These are phyloP conservation scores for Apiospora kogelbergensis DNA, from an alignment of 2,329 filamentous ascomycete genomes.

Conservation along the genomic window DNA sequence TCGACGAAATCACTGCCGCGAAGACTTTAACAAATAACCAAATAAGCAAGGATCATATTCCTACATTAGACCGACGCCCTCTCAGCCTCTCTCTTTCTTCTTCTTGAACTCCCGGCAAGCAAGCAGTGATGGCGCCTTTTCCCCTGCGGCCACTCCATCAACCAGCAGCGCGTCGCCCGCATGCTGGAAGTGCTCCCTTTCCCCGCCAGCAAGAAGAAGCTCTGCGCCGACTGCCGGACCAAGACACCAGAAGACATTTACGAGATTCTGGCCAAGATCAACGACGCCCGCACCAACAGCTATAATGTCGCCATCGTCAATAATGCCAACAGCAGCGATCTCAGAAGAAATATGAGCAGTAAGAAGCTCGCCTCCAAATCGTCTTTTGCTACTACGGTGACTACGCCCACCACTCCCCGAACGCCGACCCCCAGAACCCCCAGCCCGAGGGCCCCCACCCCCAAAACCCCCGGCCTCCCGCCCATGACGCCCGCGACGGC, in stretches of 20 bases:
- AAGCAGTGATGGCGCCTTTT: background rate
- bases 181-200: background rate
- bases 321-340: background rate
- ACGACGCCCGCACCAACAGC: background rate
- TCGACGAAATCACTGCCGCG: background rate
- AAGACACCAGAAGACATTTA: conserved; percentile 4
- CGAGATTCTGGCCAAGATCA: background rate
- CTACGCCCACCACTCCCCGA: background rate
- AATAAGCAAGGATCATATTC: background rate
- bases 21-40: background rate
- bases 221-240: conserved; percentile 12
- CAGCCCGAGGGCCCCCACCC: no score
- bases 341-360: background rate
- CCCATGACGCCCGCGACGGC: background rate
- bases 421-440: background rate
- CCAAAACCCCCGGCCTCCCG: background rate
- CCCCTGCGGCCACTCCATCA: background rate
- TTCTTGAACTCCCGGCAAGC: background rate
- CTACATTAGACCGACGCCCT: background rate
- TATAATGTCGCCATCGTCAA: no score
- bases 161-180: conserved; percentile 6
- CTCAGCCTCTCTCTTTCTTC: background rate
- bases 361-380: background rate
- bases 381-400: background rate
- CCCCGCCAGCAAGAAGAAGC: conserved; percentile 9